phyloP scores from a whole-genome alignment of 345 rosid species.

The Dovyalis caffra region DNA sequence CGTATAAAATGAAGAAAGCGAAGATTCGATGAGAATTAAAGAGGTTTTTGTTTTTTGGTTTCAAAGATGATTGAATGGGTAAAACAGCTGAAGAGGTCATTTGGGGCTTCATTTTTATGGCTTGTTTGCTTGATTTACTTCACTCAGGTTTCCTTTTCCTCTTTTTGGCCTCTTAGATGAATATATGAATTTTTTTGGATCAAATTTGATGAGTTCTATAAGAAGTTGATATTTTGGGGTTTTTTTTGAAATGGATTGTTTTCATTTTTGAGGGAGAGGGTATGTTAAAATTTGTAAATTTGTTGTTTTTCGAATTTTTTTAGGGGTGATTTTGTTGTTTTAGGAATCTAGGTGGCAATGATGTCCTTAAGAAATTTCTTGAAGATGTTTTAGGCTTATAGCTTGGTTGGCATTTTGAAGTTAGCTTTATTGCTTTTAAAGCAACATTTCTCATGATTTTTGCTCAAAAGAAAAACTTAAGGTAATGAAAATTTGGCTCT shows the following conservation, averaged over 20 bases:
- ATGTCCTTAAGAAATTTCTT: background rate
- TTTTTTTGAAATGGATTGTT: background rate
- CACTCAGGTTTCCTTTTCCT: slow-evolving; percentile 55
- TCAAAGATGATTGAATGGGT: slow-evolving; percentile 59
- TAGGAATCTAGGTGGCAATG: background rate
- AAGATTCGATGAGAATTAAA: background rate
- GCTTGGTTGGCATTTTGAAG: background rate
- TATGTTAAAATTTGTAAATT: background rate
- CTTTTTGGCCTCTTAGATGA: too few relatives aligned
- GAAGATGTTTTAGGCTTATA: too few relatives aligned
- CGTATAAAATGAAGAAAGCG: background rate
- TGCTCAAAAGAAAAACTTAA: too few relatives aligned
- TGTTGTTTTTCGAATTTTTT: background rate
- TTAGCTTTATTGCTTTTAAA: background rate
- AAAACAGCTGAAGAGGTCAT: slow-evolving; percentile 57
- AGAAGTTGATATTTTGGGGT: background rate
- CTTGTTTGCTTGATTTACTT: slow-evolving; percentile 88
- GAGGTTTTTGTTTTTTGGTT: background rate
- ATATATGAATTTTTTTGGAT: background rate
- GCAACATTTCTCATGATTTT: background rate
- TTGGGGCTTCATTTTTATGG: slow-evolving; percentile 85
- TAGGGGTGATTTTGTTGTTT: too few relatives aligned
- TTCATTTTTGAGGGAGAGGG: background rate
- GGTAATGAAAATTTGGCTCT: background rate
- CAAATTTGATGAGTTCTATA: background rate